phyloP scores from a whole-genome alignment of 768 basidiomycete genomes.

The Lactarius quietus region DNA sequence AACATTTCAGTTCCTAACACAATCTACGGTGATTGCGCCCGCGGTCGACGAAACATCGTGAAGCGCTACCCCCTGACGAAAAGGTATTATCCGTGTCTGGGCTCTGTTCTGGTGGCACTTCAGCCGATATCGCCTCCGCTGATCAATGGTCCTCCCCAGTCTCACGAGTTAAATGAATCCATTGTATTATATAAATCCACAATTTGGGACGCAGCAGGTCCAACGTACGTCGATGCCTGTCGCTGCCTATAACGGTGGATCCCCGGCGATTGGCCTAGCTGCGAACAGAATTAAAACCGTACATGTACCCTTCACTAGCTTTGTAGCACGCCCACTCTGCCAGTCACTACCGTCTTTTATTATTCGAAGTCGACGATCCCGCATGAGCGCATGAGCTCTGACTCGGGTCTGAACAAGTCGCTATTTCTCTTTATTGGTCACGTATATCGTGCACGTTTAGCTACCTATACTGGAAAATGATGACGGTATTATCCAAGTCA shows the following conservation, averaged over 20 bases:
- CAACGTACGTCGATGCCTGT: too few species aligned
- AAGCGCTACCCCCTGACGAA: background rate
- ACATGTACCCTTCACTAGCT: too few species aligned
- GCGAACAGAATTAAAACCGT: too few species aligned
- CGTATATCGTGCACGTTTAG: background rate
- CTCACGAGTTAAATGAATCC: background rate
- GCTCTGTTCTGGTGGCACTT: background rate
- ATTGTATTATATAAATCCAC: too few species aligned
- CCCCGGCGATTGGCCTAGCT: too few species aligned
- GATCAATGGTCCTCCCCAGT: background rate
- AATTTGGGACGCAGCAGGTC: too few species aligned
- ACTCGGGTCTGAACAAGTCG: background rate
- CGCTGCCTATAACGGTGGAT: too few species aligned
- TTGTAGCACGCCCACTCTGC: background rate
- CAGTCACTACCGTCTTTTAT: background rate
- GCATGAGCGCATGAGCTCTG: background rate
- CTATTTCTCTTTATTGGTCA: background rate
- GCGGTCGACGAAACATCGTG: background rate
- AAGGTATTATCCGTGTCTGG: too few species aligned
- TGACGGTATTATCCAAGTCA: background rate
- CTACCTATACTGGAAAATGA: background rate
- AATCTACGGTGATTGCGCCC: background rate
- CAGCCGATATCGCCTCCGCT: background rate
- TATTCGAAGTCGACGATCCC: background rate
- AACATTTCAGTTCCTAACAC: background rate